phyloP scores from a whole-genome alignment of 2,329 filamentous ascomycete genomes.

The Alternaria alternata region DNA sequence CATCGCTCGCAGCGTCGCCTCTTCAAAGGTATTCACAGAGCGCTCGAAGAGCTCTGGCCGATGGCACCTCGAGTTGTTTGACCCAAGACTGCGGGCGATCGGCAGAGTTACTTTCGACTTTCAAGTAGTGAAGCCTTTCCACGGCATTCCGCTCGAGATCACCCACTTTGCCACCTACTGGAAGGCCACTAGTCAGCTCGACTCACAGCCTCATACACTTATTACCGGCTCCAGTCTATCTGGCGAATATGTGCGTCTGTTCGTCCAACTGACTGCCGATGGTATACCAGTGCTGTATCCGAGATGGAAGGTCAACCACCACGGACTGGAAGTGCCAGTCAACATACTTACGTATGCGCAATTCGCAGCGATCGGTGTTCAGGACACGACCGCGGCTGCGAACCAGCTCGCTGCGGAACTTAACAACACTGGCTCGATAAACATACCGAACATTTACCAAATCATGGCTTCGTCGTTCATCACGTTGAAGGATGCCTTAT shows the following conservation, averaged over 20 bases:
- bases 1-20: slow-evolving; percentile 92
- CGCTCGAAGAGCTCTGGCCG: slow-evolving; percentile 77
- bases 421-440: slow-evolving; percentile 35
- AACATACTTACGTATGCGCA: slow-evolving; percentile 79
- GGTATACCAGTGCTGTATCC: slow-evolving; percentile 88
- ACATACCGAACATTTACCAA: slow-evolving; percentile 70
- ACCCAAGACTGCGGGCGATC: slow-evolving; percentile 88
- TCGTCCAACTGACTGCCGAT: slow-evolving; percentile 90
- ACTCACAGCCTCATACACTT: slow-evolving; percentile 83
- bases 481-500: slow-evolving; percentile 79
- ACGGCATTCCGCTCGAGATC: slow-evolving; percentile 90
- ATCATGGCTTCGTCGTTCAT: slow-evolving; percentile 78
- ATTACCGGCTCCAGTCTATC: slow-evolving; percentile 95
- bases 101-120: slow-evolving; percentile 94
- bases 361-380: slow-evolving; percentile 63
- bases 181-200: slow-evolving; percentile 95
- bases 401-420: slow-evolving; percentile 35
- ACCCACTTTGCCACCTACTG: slow-evolving; percentile 99
- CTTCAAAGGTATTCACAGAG: slow-evolving; percentile 84
- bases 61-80: slow-evolving; percentile 89
- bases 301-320: slow-evolving; percentile 78
- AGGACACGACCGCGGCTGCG: slow-evolving; percentile 37
- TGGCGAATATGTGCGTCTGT: slow-evolving; percentile 92
- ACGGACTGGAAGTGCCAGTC: slow-evolving; percentile 81
- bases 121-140: slow-evolving; percentile 96